These are phyloP conservation scores for Fraxinus paxiana DNA, from an alignment of 305 asterid genomes.

Conservation along the genomic window DNA sequence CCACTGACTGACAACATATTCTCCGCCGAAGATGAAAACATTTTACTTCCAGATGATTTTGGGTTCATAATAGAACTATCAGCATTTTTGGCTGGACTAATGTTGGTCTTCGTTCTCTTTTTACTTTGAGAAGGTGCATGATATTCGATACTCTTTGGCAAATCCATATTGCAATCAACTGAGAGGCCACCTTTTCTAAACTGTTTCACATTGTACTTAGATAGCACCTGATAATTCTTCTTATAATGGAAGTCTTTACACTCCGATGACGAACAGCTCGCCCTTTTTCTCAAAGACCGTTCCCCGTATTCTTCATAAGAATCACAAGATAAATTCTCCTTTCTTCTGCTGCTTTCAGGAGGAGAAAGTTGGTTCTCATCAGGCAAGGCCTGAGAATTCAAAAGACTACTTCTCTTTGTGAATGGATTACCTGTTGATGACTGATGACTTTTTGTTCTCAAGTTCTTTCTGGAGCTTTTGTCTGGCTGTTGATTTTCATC, in stretches of 20 bases:
- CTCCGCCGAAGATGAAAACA: conserved; percentile 49
- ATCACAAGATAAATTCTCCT: conserved; percentile 29
- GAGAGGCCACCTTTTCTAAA: conserved; percentile 29
- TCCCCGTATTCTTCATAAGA: conserved; percentile 26
- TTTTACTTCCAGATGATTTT: conserved; percentile 38
- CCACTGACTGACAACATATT: conserved; percentile 30
- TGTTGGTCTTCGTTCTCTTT: conserved; percentile 26
- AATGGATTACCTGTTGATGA: conserved; percentile 25
- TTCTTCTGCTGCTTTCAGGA: conserved; percentile 33
- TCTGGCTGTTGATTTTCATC: conserved; percentile 31
- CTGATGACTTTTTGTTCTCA: conserved; percentile 27
- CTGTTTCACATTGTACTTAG: conserved; percentile 34
- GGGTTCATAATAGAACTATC: conserved; percentile 30
- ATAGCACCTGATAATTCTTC: conserved; percentile 29
- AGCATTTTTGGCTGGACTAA: conserved; percentile 18
- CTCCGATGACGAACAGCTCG: conserved; percentile 27
- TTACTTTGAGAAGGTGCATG: conserved; percentile 22
- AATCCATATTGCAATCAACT: conserved; percentile 22
- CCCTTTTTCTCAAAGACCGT: conserved; percentile 35
- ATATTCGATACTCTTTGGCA: conserved; percentile 23
- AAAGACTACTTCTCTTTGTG: conserved; percentile 32
- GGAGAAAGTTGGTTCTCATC: conserved; percentile 34
- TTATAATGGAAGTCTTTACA: conserved; percentile 23
- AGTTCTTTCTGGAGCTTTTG: conserved; percentile 21
- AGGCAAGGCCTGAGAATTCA: conserved; percentile 24